Base-by-base conservation (phyloP, 2,329 filamentous ascomycete genomes). In the Aspergillus phoenicis region DNA sequence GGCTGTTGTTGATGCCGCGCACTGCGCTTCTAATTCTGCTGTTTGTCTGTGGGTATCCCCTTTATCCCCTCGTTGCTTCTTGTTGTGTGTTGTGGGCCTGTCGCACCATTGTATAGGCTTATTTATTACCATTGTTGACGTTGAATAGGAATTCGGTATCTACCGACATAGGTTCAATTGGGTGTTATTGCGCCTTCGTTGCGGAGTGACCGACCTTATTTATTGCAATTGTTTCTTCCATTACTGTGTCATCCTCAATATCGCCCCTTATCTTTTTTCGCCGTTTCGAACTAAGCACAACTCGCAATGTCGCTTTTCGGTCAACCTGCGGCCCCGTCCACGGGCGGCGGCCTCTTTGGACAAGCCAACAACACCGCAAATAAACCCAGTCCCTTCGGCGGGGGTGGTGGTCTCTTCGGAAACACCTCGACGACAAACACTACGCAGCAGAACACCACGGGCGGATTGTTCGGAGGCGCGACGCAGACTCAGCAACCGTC, bases 221-320 rank as follows among this genome's bases (percentile, higher is more conserved):
- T 2, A 36, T 36, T 36, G 4, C 33, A 36, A 36, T 36, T 36
- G 11, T 36, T 36, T 11, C 5, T 36, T 36, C 33, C 11, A 36
- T 15, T 36, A 36, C 33, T 11, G 33, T 36, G 10, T 36, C 17
- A 7, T 8, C 6, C 6, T 41, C 11, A 24, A 52, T 30, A 20
- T 53, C 39, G 22, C 24, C 33, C 3, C 6, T 53, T 10, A 10
- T 11, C 10, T 22, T 11, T 11, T 5, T 17, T 22, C 41, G 10
- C 22, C 41, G 24, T 45, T 17, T 11, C 0, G 13, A 13, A 20
- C 20, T 24, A 4, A 24, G 10, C 4, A 22, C 41, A 45, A 7
- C 10, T n/a, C 39, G 67, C 52, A 57, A 79, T 77, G 75, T 78
- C 78, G 58, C 71, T 80, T 15, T 80, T 80, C 63, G 75, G 57